A percentile compares a stretch with the other conserved stretches of the same genome.
These are phyloP conservation scores for Coriolopsis trogii DNA, from an alignment of 1,284 basidiomycete genomes.

Conservation along the genomic window DNA sequence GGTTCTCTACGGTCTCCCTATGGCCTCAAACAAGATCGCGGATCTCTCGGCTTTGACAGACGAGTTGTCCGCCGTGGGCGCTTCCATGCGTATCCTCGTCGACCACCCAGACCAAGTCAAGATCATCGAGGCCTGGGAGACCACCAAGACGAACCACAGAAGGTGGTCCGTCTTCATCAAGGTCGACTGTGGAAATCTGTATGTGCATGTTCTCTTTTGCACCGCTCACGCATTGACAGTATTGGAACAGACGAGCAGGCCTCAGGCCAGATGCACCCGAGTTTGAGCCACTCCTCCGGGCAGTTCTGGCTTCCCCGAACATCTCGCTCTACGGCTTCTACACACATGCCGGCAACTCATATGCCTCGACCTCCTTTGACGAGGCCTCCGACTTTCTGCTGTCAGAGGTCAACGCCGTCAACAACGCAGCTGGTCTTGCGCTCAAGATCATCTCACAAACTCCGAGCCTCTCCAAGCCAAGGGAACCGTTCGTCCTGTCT, in stretches of 20 bases:
- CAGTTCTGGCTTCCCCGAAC: conserved; percentile 52
- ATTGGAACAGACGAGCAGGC: conserved; percentile 91
- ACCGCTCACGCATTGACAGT: too few species aligned
- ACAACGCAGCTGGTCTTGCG: conserved; percentile 65
- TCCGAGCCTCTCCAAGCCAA: conserved; percentile 34
- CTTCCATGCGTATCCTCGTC: conserved; percentile 67
- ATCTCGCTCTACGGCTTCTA: conserved; percentile 84
- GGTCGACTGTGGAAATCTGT: conserved; percentile 80
- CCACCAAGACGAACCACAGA: conserved; percentile 39
- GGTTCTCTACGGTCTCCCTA: conserved; percentile 82
- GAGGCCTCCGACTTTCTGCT: conserved; percentile 70
- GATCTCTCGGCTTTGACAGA: conserved; percentile 69
- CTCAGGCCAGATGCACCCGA: conserved; percentile 53
- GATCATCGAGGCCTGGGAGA: conserved; percentile 63
- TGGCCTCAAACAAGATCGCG: conserved; percentile 70
- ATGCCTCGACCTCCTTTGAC: conserved; percentile 66
- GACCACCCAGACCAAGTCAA: conserved; percentile 77
- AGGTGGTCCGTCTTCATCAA: conserved; percentile 83
- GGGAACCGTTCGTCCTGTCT: conserved; percentile 67
- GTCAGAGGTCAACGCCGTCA: conserved; percentile 74
- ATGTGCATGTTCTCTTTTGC: conserved; percentile 32
- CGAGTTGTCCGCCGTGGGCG: conserved; percentile 54
- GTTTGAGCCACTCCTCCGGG: conserved; percentile 60
- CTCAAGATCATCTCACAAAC: conserved; percentile 46
- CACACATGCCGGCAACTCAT: conserved; percentile 78